These are phyloP conservation scores for Mycena olivaceomarginata DNA, from an alignment of 768 basidiomycete species.

Conservation along the genomic window DNA sequence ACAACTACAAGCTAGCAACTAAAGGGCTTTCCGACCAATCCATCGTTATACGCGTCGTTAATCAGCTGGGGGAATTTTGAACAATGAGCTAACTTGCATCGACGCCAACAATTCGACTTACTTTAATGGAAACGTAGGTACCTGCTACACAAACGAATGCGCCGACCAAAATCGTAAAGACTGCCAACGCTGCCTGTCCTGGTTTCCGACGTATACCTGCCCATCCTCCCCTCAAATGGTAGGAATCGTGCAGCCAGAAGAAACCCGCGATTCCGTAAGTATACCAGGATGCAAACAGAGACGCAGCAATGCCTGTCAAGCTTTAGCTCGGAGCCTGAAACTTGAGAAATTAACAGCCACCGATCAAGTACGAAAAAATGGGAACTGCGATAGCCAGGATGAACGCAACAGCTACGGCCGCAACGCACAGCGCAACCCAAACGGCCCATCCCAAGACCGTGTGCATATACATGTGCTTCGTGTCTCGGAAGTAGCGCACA, in stretches of 20 bases:
- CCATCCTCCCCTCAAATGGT: constrained; percentile 62
- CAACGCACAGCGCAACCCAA: constrained; percentile 67
- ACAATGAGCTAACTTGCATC: neutral
- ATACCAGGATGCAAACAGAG: constrained; percentile 77
- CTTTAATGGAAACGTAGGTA: constrained; percentile 72
- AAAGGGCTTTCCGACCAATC: constrained; percentile 68
- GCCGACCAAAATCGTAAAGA: constrained; percentile 67
- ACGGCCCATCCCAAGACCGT: constrained; percentile 69
- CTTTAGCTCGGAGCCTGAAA: neutral
- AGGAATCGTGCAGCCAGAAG: constrained; percentile 72
- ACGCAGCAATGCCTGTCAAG: constrained; percentile 62
- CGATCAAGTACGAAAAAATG: constrained; percentile 73
- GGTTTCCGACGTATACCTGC: constrained; percentile 56
- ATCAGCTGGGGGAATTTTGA: constrained; percentile 59
- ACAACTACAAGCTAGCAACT: constrained; percentile 54
- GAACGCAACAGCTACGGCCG: constrained; percentile 63
- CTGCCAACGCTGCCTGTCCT: constrained; percentile 57
- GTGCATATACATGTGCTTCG: constrained; percentile 69
- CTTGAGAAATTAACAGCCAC: neutral
- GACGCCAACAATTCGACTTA: constrained; percentile 39
- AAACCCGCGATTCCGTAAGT: constrained; percentile 73
- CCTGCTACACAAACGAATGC: constrained; percentile 73
- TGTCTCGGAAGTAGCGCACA: constrained; percentile 69
- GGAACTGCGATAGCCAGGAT: constrained; percentile 71
- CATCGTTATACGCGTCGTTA: constrained; percentile 63